Conservation (phyloP, 1,284 basidiomycete genomes). For the Amylostereum areolatum region DNA sequence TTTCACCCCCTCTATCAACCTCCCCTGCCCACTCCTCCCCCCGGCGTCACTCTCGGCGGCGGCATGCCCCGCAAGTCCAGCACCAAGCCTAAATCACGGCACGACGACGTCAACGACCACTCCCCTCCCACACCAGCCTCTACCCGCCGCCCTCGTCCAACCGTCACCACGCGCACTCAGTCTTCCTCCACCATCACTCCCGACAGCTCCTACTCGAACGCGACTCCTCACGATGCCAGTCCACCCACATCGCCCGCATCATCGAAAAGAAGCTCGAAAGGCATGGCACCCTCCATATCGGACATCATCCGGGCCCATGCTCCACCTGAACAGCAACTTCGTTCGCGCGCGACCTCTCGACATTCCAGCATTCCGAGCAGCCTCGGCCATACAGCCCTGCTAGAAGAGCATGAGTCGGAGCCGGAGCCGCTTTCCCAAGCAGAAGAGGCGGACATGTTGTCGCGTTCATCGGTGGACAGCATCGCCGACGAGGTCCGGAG, state of each 20-base stretch:
- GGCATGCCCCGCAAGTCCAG: constrained; percentile 45
- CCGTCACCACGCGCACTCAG: constrained; percentile 24
- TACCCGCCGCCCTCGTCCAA: constrained; percentile 18
- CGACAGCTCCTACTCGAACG: constrained; percentile 14
- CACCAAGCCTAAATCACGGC: constrained; percentile 45
- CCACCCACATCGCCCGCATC: constrained; percentile 1
- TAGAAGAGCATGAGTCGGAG: constrained; percentile 42
- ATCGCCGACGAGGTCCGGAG: constrained; percentile 73
- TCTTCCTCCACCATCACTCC: constrained; percentile 37
- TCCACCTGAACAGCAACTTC: constrained; percentile 44
- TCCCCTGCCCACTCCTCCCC: constrained; percentile 73
- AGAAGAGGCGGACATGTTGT: constrained; percentile 58
- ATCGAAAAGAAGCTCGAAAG: constrained; percentile 21
- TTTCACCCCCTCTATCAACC: constrained; percentile 70
- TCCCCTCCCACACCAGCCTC: constrained; percentile 8
- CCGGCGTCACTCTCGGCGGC: constrained; percentile 68
- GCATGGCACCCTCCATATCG: constrained; percentile 68
- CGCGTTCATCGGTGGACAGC: constrained; percentile 77
- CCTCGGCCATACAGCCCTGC: constrained; percentile 36
- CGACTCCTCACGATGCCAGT: constrained; percentile 1
- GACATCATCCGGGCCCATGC: constrained; percentile 77
- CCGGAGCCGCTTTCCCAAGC: constrained; percentile 40
- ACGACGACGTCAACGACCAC: constrained; percentile 23
- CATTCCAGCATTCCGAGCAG: constrained; percentile 42
- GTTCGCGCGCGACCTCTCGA: constrained; percentile 35